Evolutionary conservation across 257 asterid genomes (phyloP), one percentile per base, ranked within the genome.

Genomic region (Marsdenia floribunda): DNA sequence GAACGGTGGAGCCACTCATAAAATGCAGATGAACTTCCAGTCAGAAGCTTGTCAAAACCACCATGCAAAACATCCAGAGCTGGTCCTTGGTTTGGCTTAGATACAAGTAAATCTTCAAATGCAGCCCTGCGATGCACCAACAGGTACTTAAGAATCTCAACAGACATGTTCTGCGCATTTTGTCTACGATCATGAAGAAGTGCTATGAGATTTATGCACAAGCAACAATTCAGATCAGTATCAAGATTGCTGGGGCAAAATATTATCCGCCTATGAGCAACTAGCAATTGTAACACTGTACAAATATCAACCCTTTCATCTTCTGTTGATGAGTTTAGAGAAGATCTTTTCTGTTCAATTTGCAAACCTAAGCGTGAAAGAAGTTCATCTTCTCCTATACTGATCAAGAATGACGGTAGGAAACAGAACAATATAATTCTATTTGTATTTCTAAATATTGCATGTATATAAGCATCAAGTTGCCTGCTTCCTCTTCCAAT

Each of bases 401-500:
- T 81, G 77, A 81, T 76, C 86, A 95, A 87, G 87, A 90, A 95
- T n/a, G 93, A 83, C n/a, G 99, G 99, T 76, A 90, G 92, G 87
- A 95, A 95, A 83, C 98, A 92, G 84, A 81, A 95, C 61, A 88
- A 78, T 79, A 95, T 83, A 91, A 91, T 88, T 29, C 96, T 93
- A 79, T 92, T 95, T 73, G 82, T 83, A 68, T 91, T 95, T 85
- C 90, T 95, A 66, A 95, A 86, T 65, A 95, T 90, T 40, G 96
- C 90, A 35, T 82, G 87, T 74, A 95, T 76, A 68, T 92, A 95
- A 59, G 92, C 60, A 75, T 95, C 99, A 74, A 95, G 96, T 76
- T 89, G 98, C 78, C 82, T 89, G 87, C 84, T 90, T 87, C 97
- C 98, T 90, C 99, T 95, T 72, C 97, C 98, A 78, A 95, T 90